Percentiles rank a stretch among this genome's conserved stretches.
phyloP scores from a whole-genome alignment of 176 grass and related monocot species.

The Cenchrus purpureus region DNA sequence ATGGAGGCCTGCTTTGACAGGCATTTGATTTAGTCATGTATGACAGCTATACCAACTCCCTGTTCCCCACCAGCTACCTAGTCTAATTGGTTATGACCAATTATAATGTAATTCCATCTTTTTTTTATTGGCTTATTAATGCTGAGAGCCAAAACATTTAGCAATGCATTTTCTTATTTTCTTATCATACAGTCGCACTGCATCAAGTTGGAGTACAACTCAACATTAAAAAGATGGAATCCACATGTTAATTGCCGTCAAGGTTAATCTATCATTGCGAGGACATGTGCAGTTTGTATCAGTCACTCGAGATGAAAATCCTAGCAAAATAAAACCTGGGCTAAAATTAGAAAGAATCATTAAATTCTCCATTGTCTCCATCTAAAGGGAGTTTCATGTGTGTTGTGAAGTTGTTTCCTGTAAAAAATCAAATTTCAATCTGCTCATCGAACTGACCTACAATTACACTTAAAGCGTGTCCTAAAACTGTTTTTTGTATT shows the following conservation, averaged over 20 bases:
- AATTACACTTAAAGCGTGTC: neutral
- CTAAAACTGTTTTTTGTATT: neutral
- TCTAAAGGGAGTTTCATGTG: neutral
- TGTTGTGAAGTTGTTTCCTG: neutral
- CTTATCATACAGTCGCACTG: neutral
- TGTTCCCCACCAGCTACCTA: slow-evolving; percentile 21
- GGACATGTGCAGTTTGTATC: neutral
- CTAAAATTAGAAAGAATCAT: neutral
- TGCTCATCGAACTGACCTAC: neutral
- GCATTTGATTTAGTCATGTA: slow-evolving; percentile 6
- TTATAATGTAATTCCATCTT: neutral
- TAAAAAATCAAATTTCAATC: neutral
- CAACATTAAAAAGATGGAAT: neutral
- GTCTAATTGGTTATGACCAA: neutral
- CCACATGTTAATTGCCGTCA: neutral
- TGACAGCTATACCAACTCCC: slow-evolving; percentile 16
- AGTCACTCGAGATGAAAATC: neutral
- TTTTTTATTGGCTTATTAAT: neutral
- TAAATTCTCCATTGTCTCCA: neutral
- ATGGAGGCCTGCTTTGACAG: slow-evolving; percentile 6
- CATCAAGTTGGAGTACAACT: neutral
- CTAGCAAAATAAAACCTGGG: neutral
- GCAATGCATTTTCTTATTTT: neutral
- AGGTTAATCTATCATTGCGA: neutral
- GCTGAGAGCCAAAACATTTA: neutral